Evolutionary conservation across 352 stramenopile species (phyloP).

Genomic region (Globisporangium megalacanthum): DNA sequence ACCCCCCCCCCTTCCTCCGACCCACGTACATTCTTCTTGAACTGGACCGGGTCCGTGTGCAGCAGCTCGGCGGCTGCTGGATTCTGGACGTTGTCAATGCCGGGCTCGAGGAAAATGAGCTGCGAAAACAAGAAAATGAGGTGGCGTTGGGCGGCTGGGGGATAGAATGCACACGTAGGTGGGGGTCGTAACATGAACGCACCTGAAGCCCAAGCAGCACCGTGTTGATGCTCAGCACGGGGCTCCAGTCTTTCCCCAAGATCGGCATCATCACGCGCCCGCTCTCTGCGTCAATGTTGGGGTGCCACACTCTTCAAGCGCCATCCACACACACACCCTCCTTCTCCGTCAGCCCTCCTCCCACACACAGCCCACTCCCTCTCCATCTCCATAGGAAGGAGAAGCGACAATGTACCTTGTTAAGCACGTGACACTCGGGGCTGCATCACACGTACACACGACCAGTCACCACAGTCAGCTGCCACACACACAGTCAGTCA

Average conservation of each 20-base stretch:
- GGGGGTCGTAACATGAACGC: neutral
- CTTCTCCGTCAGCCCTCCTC: neutral
- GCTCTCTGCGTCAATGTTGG: slow-evolving; percentile 69
- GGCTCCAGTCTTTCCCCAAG: slow-evolving; percentile 77
- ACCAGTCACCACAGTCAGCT: neutral
- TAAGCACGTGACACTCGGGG: slow-evolving; percentile 61
- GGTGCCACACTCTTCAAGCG: slow-evolving; percentile 62
- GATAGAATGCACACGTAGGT: too few species aligned
- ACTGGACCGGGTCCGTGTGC: slow-evolving; percentile 34
- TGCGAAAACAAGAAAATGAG: slow-evolving; percentile 9
- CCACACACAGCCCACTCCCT: neutral
- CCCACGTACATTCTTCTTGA: slow-evolving; percentile 32
- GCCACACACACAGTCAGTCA: neutral
- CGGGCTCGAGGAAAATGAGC: slow-evolving; percentile 79
- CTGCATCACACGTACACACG: slow-evolving; percentile 18
- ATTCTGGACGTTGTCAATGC: slow-evolving; percentile 69
- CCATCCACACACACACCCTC: slow-evolving; percentile 1
- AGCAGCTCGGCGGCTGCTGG: slow-evolving; percentile 42
- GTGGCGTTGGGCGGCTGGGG: too few species aligned
- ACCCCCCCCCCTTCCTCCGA: too few species aligned
- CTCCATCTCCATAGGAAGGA: neutral
- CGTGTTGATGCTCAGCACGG: slow-evolving; percentile 82
- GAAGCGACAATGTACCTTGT: slow-evolving; percentile 39
- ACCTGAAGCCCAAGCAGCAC: slow-evolving; percentile 82
- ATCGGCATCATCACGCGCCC: slow-evolving; percentile 86